Evolutionary conservation across 1,284 basidiomycete genomes (phyloP).

Genomic region (Ceratobasidium sp.): DNA sequence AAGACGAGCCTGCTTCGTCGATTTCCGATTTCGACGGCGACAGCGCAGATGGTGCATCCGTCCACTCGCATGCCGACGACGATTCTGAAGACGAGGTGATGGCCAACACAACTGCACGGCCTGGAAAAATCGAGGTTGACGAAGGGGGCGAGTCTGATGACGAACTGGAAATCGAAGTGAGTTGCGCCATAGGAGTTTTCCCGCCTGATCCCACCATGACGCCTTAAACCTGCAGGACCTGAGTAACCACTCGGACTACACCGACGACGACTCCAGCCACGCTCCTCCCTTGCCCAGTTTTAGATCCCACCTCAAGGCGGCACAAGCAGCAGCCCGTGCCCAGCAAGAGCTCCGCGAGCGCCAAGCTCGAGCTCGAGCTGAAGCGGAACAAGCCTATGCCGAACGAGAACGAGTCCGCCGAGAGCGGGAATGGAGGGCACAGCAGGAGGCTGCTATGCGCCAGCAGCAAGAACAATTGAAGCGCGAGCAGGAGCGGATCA

Average conservation of each 20-base stretch:
- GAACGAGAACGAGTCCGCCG: conserved; percentile 24
- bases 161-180: conserved; percentile 25
- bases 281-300: conserved; percentile 6
- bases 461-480: conserved; percentile 20
- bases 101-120: conserved; percentile 5
- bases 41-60: conserved; percentile 13
- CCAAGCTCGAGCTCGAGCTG: conserved; percentile 31
- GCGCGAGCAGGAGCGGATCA: conserved; percentile 26
- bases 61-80: conserved; percentile 6
- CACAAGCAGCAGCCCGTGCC: conserved; percentile 1
- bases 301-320: conserved; percentile 10
- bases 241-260: conserved; percentile 36
- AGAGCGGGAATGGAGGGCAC: conserved; percentile 30
- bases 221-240: not conserved
- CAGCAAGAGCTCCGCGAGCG: conserved; percentile 13
- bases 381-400: conserved; percentile 24
- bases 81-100: conserved; percentile 1
- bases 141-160: conserved; percentile 39
- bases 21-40: conserved; percentile 21
- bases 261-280: conserved; percentile 4
- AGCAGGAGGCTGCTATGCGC: conserved; percentile 27
- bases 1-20: conserved; percentile 13
- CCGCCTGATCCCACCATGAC: not conserved
- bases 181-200: not conserved
- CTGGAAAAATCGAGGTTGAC: conserved; percentile 31